A percentile compares a stretch with the other conserved stretches of the same genome.
These are phyloP conservation scores for Syzygium jambos DNA, from an alignment of 345 rosid genomes.

Conservation along the genomic window DNA sequence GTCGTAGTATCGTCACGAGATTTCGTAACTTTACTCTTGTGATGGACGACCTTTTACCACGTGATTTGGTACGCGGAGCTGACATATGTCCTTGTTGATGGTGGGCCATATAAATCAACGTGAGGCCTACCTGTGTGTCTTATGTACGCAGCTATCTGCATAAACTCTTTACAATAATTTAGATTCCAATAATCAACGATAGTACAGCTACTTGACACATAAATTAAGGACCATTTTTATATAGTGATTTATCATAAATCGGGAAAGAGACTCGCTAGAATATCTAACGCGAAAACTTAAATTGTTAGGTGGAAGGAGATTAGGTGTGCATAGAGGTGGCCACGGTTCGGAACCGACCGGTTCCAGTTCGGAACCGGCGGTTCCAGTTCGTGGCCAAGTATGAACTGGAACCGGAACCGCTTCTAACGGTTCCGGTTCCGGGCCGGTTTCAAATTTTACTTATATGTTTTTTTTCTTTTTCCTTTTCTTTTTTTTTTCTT, in stretches of 20 bases:
- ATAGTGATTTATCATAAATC: no score
- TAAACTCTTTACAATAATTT: background rate
- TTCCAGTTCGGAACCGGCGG: no score
- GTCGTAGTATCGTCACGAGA: no score
- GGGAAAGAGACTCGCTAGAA: background rate
- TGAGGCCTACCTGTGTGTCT: background rate
- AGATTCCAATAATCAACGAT: background rate
- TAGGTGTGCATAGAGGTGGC: background rate
- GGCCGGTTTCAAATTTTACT: no score
- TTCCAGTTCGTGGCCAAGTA: no score
- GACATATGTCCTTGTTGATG: background rate
- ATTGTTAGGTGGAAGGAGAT: background rate
- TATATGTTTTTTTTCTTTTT: no score
- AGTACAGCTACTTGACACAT: background rate
- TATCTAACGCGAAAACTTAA: rapidly evolving
- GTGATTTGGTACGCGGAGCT: background rate
- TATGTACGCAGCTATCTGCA: background rate
- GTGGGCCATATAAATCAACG: background rate
- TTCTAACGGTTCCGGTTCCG: no score
- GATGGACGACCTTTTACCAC: no score
- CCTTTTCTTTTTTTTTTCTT: no score
- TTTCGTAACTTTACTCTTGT: no score
- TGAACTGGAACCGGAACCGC: no score
- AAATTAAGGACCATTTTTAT: background rate
- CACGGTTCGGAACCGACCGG: no score